These are phyloP conservation scores for Ocimum tenuiflorum DNA, from an alignment of 257 asterid species.

Conservation along the genomic window DNA sequence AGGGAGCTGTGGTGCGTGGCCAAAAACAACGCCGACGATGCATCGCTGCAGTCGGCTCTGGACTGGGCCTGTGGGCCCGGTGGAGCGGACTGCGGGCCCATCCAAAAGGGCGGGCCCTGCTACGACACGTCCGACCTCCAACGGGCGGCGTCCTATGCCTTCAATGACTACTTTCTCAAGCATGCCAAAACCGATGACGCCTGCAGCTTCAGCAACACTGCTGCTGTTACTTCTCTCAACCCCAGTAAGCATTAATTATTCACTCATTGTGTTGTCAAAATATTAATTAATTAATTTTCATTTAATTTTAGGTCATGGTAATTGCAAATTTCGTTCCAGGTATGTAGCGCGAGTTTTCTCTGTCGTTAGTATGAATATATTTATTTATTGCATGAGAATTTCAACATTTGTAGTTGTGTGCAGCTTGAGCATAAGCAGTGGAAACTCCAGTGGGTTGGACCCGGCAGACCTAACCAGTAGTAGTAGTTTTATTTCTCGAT, in stretches of 20 bases:
- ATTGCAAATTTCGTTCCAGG: conserved; percentile 75
- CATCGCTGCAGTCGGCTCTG: conserved; percentile 55
- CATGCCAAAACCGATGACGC: conserved; percentile 39
- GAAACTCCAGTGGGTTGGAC: conserved; percentile 31
- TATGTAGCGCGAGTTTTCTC: neutral
- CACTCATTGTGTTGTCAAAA: too few species aligned
- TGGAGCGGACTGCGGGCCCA: conserved; percentile 60
- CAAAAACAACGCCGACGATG: conserved; percentile 70
- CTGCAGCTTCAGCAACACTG: conserved; percentile 54
- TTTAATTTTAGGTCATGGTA: conserved; percentile 39
- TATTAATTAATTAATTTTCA: too few species aligned
- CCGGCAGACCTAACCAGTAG: conserved; percentile 28
- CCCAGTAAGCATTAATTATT: conserved; percentile 46
- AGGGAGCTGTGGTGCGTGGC: conserved; percentile 85
- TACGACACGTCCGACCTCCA: conserved; percentile 54
- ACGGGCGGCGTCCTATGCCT: conserved; percentile 67
- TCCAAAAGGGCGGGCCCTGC: conserved; percentile 65
- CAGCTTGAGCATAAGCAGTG: conserved; percentile 31
- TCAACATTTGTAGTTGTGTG: neutral
- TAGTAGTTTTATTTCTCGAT: neutral
- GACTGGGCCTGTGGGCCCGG: conserved; percentile 86
- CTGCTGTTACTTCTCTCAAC: conserved; percentile 62
- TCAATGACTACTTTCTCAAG: conserved; percentile 61
- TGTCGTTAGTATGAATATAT: too few species aligned
- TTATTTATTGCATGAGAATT: too few species aligned